Conservation (phyloP, 805 yeast genomes). For the Alloascoidea hylecoeti region DNA sequence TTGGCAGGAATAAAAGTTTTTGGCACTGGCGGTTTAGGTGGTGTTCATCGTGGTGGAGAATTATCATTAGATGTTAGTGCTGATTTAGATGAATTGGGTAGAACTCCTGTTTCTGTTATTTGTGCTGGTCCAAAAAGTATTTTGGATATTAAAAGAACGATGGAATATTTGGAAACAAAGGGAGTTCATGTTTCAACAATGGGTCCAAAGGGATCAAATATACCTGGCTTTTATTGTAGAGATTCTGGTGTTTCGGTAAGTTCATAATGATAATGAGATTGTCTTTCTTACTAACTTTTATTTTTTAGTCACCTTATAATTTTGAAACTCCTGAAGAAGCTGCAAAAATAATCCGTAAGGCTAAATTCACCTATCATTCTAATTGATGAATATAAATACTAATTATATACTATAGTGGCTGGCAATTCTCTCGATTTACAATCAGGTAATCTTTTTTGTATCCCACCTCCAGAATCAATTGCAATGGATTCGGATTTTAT, state of each 20-base stretch:
- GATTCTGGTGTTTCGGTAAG: constrained; percentile 45
- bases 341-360: constrained; percentile 40
- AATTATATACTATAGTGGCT: too few relatives aligned
- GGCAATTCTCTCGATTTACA: constrained; percentile 33
- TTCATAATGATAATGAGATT: background rate
- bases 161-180: constrained; percentile 82
- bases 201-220: constrained; percentile 32
- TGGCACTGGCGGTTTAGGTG: constrained; percentile 92
- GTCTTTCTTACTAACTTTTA: background rate
- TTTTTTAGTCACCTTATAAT: constrained; percentile 40
- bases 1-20: constrained; percentile 70
- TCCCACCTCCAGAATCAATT: constrained; percentile 60
- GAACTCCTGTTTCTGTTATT: constrained; percentile 80
- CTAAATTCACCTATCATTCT: background rate
- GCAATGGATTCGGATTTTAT: constrained; percentile 46
- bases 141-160: constrained; percentile 63
- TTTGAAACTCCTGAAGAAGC: constrained; percentile 41
- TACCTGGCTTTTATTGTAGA: constrained; percentile 76
- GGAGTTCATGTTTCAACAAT: constrained; percentile 76
- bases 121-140: constrained; percentile 89
- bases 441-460: constrained; percentile 67
- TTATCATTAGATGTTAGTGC: constrained; percentile 72
- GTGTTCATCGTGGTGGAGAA: constrained; percentile 74
- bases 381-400: background rate
- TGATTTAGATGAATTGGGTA: constrained; percentile 71